Evolutionary conservation across 2,329 filamentous ascomycete species (phyloP).

Genomic region (Exserohilum turcica): DNA sequence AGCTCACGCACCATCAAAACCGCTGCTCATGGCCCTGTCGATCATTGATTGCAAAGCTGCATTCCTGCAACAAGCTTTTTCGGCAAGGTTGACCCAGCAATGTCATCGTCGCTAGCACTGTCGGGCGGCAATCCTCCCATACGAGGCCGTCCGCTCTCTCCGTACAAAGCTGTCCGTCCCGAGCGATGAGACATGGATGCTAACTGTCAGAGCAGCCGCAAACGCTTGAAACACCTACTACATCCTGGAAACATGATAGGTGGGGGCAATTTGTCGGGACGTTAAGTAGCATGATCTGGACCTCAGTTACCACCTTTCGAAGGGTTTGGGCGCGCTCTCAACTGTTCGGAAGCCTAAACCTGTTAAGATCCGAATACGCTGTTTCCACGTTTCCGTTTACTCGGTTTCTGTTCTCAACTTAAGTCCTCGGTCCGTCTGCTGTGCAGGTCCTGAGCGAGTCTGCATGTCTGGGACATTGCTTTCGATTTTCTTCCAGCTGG

Average conservation of each 20-base stretch:
- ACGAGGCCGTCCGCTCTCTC: constrained; percentile 7
- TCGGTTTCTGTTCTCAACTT: constrained; percentile 34
- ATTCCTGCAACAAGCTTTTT: constrained; percentile 23
- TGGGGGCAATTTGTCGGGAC: constrained; percentile 24
- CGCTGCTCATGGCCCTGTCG: constrained; percentile 21
- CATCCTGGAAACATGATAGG: constrained; percentile 39
- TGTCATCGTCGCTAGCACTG: constrained; percentile 27
- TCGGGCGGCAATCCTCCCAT: constrained; percentile 26
- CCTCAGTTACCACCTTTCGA: constrained; percentile 35
- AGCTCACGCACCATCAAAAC: constrained; percentile 32
- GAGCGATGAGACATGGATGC: constrained; percentile 31
- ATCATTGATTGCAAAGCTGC: constrained; percentile 22
- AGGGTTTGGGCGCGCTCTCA: constrained; percentile 37
- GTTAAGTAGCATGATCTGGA: constrained; percentile 33
- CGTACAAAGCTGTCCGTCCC: not conserved
- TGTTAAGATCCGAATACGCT: constrained; percentile 31
- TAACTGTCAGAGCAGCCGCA: constrained; percentile 35
- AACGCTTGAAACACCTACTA: constrained; percentile 32
- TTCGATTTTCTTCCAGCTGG: constrained; percentile 41
- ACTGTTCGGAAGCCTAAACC: constrained; percentile 34
- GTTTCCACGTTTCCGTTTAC: constrained; percentile 21
- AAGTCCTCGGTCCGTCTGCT: constrained; percentile 36
- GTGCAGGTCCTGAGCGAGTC: constrained; percentile 43
- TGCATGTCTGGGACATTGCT: constrained; percentile 41
- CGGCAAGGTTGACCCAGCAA: constrained; percentile 31